Base-by-base conservation (phyloP, 345 rosid genomes). In the Hibiscus tridactylites region DNA sequence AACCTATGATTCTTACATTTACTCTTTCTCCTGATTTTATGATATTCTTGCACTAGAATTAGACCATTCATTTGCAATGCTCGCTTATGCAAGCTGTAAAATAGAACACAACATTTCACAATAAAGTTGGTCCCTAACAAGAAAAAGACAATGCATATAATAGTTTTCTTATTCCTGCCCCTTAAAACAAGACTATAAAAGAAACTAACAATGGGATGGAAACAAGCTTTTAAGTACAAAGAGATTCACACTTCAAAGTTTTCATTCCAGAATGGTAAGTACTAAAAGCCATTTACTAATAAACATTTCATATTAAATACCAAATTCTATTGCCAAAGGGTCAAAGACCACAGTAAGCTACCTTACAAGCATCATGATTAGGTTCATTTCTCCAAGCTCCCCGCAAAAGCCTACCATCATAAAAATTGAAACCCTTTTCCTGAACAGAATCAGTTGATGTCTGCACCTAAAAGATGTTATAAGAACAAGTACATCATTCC, bases 351-450 rank as follows among this genome's bases (percentile, higher is more conserved):
- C 72, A 68, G 58, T 72, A 76, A 66, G 39, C 62, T 73, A 96
- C 99, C 99, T 86, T 89, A 93, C 99, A 96, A 58, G 82, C 60
- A 79, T 96, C 97, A 77, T 97, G 90, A 83, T 88, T 86, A 37
- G 95, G 89, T 70, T 92, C 96, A 81, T 96, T 89, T 83, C 98
- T 90, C 99, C 99, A 96, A 67, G 98, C 96, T 76, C 98, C 99
- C 46, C 90, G 86, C 91, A 96, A 86, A 57, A 96, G 82, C 88
- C 96, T 88, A 33, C 82, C 74, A 82, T 96, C 99, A 62, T 92
- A 93, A 87, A 96, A 96, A 83, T 96, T 92, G 80, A 96, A 96
- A 72, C 99, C 99, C 81, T 86, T 89, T 74, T 96, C 99, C 24
- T 71, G 84, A 42, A 81, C 73, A 24, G 86, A 83, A 70, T 79